A percentile compares a stretch with the other conserved stretches of the same genome.
phyloP scores from a whole-genome alignment of 2,329 filamentous ascomycete species.

The Colletotrichum sidae region DNA sequence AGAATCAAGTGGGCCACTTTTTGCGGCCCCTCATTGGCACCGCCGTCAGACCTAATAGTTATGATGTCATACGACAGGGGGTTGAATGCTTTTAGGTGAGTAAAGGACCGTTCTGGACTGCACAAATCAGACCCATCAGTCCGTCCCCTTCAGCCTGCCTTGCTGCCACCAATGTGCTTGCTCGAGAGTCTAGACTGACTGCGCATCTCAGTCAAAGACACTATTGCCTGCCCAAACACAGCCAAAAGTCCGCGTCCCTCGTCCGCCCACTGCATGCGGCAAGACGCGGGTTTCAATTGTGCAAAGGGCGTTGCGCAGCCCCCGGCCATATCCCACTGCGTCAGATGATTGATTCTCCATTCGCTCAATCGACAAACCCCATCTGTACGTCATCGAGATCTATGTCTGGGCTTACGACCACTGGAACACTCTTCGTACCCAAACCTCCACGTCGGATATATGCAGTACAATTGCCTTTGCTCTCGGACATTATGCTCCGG shows the following conservation, averaged over 20 bases:
- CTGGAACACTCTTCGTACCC: conserved; percentile 6
- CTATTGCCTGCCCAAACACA: conserved; percentile 4
- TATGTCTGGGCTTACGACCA: conserved; percentile 15
- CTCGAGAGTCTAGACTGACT: background rate
- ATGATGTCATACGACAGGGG: conserved; percentile 25
- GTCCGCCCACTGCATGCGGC: conserved; percentile 32
- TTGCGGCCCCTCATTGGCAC: conserved; percentile 11
- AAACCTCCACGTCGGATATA: background rate
- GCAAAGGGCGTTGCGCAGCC: conserved; percentile 19
- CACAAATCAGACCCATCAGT: conserved; percentile 13
- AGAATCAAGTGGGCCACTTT: conserved; percentile 1
- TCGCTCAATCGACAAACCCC: conserved; percentile 17
- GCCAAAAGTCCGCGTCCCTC: conserved; percentile 13
- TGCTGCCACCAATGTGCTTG: background rate
- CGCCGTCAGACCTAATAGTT: conserved; percentile 1
- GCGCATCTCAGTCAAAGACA: conserved; percentile 4
- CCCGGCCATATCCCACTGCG: conserved; percentile 27
- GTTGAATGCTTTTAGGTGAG: conserved; percentile 19
- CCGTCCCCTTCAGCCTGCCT: conserved; percentile 4
- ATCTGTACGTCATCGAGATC: conserved; percentile 37
- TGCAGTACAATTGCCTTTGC: background rate
- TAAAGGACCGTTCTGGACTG: conserved; percentile 34
- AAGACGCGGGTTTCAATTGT: conserved; percentile 32
- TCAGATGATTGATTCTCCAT: conserved; percentile 34
- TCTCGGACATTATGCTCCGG: conserved; percentile 34